These are phyloP conservation scores for Thymus mandschuricus DNA, from an alignment of 257 asterid genomes.

Conservation along the genomic window DNA sequence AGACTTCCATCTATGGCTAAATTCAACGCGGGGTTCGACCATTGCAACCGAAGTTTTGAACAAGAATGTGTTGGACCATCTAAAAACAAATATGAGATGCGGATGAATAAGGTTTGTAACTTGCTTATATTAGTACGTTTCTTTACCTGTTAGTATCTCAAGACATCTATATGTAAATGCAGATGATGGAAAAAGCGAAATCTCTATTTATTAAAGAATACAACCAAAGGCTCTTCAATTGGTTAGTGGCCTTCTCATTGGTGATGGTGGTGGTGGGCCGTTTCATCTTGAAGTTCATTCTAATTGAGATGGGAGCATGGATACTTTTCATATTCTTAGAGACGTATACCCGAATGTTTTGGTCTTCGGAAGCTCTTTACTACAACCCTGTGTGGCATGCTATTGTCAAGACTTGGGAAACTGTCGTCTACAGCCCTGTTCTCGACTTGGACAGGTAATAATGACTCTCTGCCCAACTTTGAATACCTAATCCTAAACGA, in stretches of 20 bases:
- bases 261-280: slow-evolving; percentile 99
- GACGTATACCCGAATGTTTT: slow-evolving; percentile 93
- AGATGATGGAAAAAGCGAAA: slow-evolving; percentile 96
- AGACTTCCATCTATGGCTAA: slow-evolving; percentile 98
- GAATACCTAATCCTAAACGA: no score
- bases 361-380: slow-evolving; percentile 97
- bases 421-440: slow-evolving; percentile 87
- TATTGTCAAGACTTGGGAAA: slow-evolving; percentile 86
- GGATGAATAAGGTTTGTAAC: slow-evolving; percentile 79
- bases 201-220: slow-evolving; percentile 88
- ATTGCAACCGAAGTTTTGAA: slow-evolving; percentile 88
- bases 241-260: slow-evolving; percentile 94
- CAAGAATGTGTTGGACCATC: slow-evolving; percentile 91
- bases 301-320: slow-evolving; percentile 94
- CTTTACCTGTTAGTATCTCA: slow-evolving; percentile 13
- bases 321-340: slow-evolving; percentile 92
- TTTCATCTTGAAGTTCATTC: slow-evolving; percentile 74
- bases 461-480: background rate
- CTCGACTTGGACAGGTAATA: slow-evolving; percentile 94
- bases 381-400: slow-evolving; percentile 93
- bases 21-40: slow-evolving; percentile 90
- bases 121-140: slow-evolving; percentile 18
- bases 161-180: slow-evolving; percentile 37
- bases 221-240: slow-evolving; percentile 90
- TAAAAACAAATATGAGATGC: slow-evolving; percentile 74